Evolutionary conservation across 164 flowering plant genomes (phyloP), one percentile per base, ranked within the genome.

Genomic region (Paratinospora sagittata): DNA sequence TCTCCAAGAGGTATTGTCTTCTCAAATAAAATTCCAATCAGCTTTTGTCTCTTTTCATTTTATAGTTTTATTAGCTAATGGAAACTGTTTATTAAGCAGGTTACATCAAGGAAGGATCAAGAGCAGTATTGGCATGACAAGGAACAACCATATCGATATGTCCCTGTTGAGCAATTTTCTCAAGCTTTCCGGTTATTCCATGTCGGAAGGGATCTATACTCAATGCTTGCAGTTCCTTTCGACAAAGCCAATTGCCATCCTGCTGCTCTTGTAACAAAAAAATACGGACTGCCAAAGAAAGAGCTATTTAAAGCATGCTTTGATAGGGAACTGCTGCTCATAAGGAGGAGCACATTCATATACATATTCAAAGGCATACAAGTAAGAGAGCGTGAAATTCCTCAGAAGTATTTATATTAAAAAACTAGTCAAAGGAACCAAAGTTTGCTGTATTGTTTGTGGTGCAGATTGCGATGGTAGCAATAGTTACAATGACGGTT

Each of bases 331-430:
- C 70, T 58, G 36, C 66, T 91, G 37, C 81, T 89, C 0, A 88
- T 91, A 79, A 87, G 82, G 78, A 85, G 90, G 66, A 85, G 84
- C 67, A 81, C 96, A 4, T 87, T 21, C 74, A 80, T 84, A 49
- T 84, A 89, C 78, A 70, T 79, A 57, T 89, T 85, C 82, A 85
- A 86, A 79, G 30, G 78, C 37, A 14, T 30, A 34, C 89, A 85
- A 74, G 91, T 87, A 39, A 30, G 82, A 69, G 27, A 47, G 14
- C 6, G 2, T 39, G 9, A 45, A 9, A 67, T 26, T 47, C n/a
- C 60, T 49, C 27, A 14, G 39, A 33, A 34, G 24, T 66, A 41
- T n/a, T 66, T 11, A 24, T 24, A 36, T 58, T 21, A 3, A 68
- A 36, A 52, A 55, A 26, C 47, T 72, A 3, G 17, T 78, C 34